Conservation (phyloP, 1,284 basidiomycete species). For the Sporisorium scitamineum region DNA sequence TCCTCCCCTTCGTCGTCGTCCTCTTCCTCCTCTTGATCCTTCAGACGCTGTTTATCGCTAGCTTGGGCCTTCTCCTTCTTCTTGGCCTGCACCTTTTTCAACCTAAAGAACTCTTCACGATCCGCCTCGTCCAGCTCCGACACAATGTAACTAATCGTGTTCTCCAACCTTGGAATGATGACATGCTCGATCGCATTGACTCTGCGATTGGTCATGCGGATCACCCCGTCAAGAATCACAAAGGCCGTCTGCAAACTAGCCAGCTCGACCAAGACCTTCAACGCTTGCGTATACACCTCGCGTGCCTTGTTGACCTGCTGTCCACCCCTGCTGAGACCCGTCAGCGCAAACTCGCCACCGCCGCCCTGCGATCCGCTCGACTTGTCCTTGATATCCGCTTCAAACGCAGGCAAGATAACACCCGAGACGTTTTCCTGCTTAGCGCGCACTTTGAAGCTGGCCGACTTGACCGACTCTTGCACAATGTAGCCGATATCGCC, state of each 20-base stretch:
- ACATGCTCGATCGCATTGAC: conserved; percentile 99
- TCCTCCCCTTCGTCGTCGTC: conserved; percentile 10
- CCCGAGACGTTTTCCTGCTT: conserved; percentile 99
- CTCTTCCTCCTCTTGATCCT: conserved; percentile 15
- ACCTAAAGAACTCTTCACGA: conserved; percentile 68
- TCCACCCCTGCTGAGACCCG: conserved; percentile 96
- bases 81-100: conserved; percentile 68
- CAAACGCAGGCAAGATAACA: conserved; percentile 95
- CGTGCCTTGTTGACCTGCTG: conserved; percentile 93
- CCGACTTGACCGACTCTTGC: conserved; percentile 75
- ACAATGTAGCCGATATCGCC: conserved; percentile 84
- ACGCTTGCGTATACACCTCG: conserved; percentile 96
- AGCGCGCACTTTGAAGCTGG: conserved; percentile 90
- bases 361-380: conserved; percentile 18
- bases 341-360: conserved; percentile 86
- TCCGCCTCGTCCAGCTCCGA: conserved; percentile 68
- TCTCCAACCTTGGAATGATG: conserved; percentile 93
- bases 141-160: conserved; percentile 79
- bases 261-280: conserved; percentile 95
- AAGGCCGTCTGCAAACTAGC: conserved; percentile 94
- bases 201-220: conserved; percentile 95
- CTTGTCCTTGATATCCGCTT: conserved; percentile 43
- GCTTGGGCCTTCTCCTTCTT: conserved; percentile 62
- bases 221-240: conserved; percentile 98
- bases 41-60: conserved; percentile 12